Conservation (phyloP, 176 grass and related monocot genomes). For the Hyparrhenia diplandra region DNA sequence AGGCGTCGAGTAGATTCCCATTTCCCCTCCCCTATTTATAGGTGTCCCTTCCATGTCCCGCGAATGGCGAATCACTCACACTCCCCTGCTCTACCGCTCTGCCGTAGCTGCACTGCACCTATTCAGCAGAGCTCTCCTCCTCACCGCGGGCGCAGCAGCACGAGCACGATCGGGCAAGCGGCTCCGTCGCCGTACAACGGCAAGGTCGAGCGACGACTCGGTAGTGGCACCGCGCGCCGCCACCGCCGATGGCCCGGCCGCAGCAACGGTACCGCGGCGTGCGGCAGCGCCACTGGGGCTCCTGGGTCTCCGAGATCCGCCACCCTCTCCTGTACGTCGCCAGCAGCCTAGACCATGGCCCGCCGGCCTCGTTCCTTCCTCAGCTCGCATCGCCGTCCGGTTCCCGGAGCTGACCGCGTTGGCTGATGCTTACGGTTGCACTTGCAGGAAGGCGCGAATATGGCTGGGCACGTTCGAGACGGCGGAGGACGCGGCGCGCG, state of each 20-base stretch:
- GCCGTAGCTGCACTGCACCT: too few species aligned
- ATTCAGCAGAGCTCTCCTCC: background rate
- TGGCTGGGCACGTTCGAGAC: conserved; percentile 99
- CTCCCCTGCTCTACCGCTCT: background rate
- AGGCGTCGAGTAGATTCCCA: background rate
- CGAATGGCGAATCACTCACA: conserved; percentile 9
- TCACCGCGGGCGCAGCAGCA: background rate
- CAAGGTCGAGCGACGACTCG: background rate
- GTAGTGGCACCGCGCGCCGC: background rate
- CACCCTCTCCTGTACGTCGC: too few species aligned
- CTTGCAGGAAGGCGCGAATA: conserved; percentile 81
- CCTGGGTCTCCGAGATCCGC: conserved; percentile 95
- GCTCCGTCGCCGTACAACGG: background rate
- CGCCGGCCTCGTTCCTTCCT: too few species aligned
- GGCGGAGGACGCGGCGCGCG: conserved; percentile 88
- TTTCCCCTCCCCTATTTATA: conserved; percentile 25
- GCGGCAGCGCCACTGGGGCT: conserved; percentile 95
- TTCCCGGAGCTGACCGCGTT: too few species aligned
- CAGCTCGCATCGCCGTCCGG: too few species aligned
- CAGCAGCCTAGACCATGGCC: too few species aligned
- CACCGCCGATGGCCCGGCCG: conserved; percentile 40
- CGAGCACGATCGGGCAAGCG: background rate
- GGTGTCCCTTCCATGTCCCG: background rate
- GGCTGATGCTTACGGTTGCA: too few species aligned
- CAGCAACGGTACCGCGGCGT: conserved; percentile 79